phyloP scores from a whole-genome alignment of 495 filamentous ascomycete genomes.

The Podospora bellae-mahoneyi region DNA sequence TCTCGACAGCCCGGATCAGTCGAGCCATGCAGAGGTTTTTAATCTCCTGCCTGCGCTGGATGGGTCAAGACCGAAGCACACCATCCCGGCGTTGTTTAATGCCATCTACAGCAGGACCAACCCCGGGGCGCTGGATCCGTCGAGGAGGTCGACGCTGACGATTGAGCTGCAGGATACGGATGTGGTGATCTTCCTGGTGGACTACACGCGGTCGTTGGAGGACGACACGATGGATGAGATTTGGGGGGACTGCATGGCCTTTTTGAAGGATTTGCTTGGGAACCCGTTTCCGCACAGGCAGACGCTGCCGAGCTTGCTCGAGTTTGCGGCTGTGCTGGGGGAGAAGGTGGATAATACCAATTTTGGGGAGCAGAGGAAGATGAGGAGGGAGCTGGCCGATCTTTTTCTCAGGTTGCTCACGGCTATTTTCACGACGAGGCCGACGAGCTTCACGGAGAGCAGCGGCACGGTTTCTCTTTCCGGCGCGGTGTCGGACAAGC shows the following conservation, averaged over 20 bases:
- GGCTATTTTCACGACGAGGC: constrained; percentile 85
- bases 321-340: constrained; percentile 84
- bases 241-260: constrained; percentile 90
- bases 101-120: constrained; percentile 93
- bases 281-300: constrained; percentile 96
- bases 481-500: constrained; percentile 28
- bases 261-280: constrained; percentile 81
- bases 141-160: constrained; percentile 80
- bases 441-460: constrained; percentile 57
- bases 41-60: constrained; percentile 87
- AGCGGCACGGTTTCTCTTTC: constrained; percentile 18
- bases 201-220: constrained; percentile 84
- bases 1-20: constrained; percentile 34
- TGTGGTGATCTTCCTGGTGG: constrained; percentile 80
- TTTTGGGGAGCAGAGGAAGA: constrained; percentile 91
- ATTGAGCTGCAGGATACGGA: constrained; percentile 77
- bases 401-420: constrained; percentile 81
- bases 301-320: constrained; percentile 79
- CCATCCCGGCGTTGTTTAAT: constrained; percentile 95
- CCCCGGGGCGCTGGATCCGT: constrained; percentile 70
- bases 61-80: constrained; percentile 84
- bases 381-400: constrained; percentile 90
- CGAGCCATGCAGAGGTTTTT: constrained; percentile 57
- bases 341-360: constrained; percentile 96
- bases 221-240: constrained; percentile 99